Evolutionary conservation across 352 stramenopile genomes (phyloP).

Genomic region (Phytopythium chamaehyphon): DNA sequence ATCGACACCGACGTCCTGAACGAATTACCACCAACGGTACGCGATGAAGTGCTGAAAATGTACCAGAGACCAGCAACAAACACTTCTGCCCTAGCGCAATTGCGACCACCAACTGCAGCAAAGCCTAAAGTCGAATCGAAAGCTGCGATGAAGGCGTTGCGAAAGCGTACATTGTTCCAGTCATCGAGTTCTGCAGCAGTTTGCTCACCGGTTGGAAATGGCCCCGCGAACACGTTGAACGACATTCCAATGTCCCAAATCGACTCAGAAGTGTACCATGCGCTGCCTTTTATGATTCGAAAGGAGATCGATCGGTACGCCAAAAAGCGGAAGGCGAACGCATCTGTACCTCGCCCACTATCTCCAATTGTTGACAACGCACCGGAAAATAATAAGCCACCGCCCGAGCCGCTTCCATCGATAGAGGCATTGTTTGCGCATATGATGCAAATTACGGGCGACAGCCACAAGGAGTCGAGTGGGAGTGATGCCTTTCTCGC

Average conservation of each 20-base stretch:
- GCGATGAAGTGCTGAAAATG: conserved; percentile 48
- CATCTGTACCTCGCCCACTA: conserved; percentile 4
- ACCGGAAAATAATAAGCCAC: background rate
- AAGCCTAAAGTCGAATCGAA: background rate
- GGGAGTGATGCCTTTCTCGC: background rate
- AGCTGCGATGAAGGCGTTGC: background rate
- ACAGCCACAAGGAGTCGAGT: background rate
- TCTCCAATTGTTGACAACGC: background rate
- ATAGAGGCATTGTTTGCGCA: conserved; percentile 53
- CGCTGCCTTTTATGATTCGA: conserved; percentile 58
- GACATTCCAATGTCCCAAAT: conserved; percentile 78
- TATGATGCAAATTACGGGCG: conserved; percentile 12
- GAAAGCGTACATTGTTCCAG: background rate
- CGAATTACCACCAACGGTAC: conserved; percentile 49
- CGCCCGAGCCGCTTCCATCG: conserved; percentile 16
- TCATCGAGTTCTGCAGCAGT: background rate
- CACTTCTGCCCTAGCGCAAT: background rate
- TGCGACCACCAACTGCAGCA: background rate
- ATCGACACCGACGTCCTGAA: conserved; percentile 59
- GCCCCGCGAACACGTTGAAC: conserved; percentile 33
- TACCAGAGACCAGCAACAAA: conserved; percentile 10
- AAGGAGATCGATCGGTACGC: conserved; percentile 66
- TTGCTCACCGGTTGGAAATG: conserved; percentile 22
- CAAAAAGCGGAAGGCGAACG: conserved; percentile 33
- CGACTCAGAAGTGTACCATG: conserved; percentile 70